Evolutionary conservation across 345 rosid genomes (phyloP), one percentile per base, ranked within the genome.

Genomic region (Hibiscus tridactylites): DNA sequence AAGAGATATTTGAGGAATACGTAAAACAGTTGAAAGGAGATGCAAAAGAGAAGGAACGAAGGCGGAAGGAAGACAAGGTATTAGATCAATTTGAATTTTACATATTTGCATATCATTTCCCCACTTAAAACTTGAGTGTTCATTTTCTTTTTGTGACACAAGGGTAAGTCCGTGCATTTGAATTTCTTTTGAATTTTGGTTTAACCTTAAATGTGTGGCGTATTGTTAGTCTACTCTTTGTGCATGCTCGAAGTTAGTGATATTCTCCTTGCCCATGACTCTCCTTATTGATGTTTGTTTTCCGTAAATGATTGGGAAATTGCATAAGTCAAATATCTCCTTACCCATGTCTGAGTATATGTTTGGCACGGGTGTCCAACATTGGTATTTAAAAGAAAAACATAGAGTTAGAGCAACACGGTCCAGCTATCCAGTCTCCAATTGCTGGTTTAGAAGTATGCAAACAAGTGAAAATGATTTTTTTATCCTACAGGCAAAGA

Each of bases 21-120:
- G 60, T 85, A 54, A 72, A 78, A 61, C 87, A 85, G 69, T 83
- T 94, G 74, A 85, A 86, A 80, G 97, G 90, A 71, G 85, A 81
- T 70, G 82, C 85, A 52, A 85, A 83, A 77, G 91, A 84, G 72
- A 79, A 79, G 70, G 90, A 89, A 74, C 79, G 79, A 61, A 83
- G 79, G 75, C 81, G 86, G 33, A 90, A 87, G 78, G 91, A 85
- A 77, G 92, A 86, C 52, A 91, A 87, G 95, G 98, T 93, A 85
- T 24, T 63, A 61, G 47, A 46, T 76, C 16, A 26, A 31, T 66
- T 74, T 33, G 37, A 37, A 16, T 56, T 49, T 49, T 15, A 56
- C 53, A 35, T 54, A 12, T 19, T 33, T 70, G 35, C 73, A 12
- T 56, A 12, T 28, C 39, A 47, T 28, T 57, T 70, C 53, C 44